phyloP scores from a whole-genome alignment of 768 basidiomycete genomes.

The Megacollybia marginata region DNA sequence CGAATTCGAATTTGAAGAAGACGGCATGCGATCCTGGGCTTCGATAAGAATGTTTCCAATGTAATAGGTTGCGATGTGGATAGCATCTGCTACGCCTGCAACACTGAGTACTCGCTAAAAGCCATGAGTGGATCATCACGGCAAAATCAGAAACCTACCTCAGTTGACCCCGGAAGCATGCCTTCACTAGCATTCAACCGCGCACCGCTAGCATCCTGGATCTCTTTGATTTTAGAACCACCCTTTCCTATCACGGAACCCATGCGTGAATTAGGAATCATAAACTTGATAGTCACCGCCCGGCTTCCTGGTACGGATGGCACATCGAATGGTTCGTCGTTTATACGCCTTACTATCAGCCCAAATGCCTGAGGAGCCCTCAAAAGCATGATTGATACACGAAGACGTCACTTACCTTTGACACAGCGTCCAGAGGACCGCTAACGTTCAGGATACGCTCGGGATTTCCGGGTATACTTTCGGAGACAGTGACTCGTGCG shows the following conservation, averaged over 20 bases:
- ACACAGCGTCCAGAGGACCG: slow-evolving; percentile 96
- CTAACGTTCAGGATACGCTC: slow-evolving; percentile 96
- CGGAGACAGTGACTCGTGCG: slow-evolving; percentile 93
- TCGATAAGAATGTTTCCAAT: slow-evolving; percentile 97
- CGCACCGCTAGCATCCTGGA: slow-evolving; percentile 97
- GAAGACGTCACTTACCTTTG: slow-evolving; percentile 58
- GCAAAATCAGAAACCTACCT: slow-evolving; percentile 46
- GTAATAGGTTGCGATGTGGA: slow-evolving; percentile 99
- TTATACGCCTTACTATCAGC: slow-evolving; percentile 96
- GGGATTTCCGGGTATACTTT: slow-evolving; percentile 98
- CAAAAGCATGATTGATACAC: background rate
- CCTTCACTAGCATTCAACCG: slow-evolving; percentile 94
- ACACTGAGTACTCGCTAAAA: slow-evolving; percentile 91
- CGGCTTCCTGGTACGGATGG: slow-evolving; percentile 97
- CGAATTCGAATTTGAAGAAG: slow-evolving; percentile 56
- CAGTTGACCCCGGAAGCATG: slow-evolving; percentile 98
- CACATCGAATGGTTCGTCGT: slow-evolving; percentile 97
- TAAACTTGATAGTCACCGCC: slow-evolving; percentile 98
- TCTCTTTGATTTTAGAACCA: slow-evolving; percentile 98
- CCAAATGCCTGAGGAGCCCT: slow-evolving; percentile 75
- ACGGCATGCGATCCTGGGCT: slow-evolving; percentile 77
- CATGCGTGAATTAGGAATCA: slow-evolving; percentile 99
- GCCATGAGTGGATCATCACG: slow-evolving; percentile 10
- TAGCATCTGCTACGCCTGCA: slow-evolving; percentile 96
- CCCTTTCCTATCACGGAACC: slow-evolving; percentile 98